Conservation (phyloP, 352 stramenopile genomes). For the Pythium dissotocum region DNA sequence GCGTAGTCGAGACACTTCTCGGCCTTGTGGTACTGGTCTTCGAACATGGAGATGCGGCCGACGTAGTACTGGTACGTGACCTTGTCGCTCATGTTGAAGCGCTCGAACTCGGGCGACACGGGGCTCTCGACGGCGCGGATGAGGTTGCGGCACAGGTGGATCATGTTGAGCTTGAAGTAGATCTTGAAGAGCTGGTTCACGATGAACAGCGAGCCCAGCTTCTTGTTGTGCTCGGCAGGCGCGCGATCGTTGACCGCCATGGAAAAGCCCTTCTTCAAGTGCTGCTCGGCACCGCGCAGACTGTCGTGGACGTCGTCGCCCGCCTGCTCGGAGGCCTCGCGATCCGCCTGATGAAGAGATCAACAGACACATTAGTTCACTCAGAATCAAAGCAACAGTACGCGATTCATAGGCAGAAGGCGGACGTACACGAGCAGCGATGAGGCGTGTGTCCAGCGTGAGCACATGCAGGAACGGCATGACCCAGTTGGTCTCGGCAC, state of each 20-base stretch:
- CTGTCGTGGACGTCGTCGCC: slow-evolving; percentile 80
- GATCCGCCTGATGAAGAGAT: slow-evolving; percentile 49
- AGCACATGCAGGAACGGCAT: slow-evolving; percentile 81
- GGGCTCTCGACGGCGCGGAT: slow-evolving; percentile 83
- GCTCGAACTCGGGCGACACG: slow-evolving; percentile 76
- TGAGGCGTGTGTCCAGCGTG: slow-evolving; percentile 75
- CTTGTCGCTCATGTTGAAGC: slow-evolving; percentile 86
- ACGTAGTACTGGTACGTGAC: slow-evolving; percentile 97
- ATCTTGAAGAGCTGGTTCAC: slow-evolving; percentile 97
- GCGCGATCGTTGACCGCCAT: slow-evolving; percentile 86
- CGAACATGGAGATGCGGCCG: slow-evolving; percentile 95
- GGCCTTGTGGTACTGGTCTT: slow-evolving; percentile 95
- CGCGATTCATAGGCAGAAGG: not conserved
- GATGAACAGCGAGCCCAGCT: slow-evolving; percentile 88
- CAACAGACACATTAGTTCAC: slow-evolving; percentile 11
- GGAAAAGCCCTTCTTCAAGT: slow-evolving; percentile 86
- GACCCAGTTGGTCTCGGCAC: slow-evolving; percentile 84
- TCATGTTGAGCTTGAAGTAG: slow-evolving; percentile 95
- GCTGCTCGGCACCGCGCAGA: slow-evolving; percentile 78
- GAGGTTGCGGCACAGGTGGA: slow-evolving; percentile 95
- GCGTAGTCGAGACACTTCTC: slow-evolving; percentile 94
- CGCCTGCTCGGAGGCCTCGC: slow-evolving; percentile 55
- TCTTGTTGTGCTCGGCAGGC: slow-evolving; percentile 80
- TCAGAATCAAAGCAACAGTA: not conserved
- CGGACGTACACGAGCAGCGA: slow-evolving; percentile 52